Base-by-base conservation (phyloP, 257 asterid genomes). In the Nicotiana tabacum region DNA sequence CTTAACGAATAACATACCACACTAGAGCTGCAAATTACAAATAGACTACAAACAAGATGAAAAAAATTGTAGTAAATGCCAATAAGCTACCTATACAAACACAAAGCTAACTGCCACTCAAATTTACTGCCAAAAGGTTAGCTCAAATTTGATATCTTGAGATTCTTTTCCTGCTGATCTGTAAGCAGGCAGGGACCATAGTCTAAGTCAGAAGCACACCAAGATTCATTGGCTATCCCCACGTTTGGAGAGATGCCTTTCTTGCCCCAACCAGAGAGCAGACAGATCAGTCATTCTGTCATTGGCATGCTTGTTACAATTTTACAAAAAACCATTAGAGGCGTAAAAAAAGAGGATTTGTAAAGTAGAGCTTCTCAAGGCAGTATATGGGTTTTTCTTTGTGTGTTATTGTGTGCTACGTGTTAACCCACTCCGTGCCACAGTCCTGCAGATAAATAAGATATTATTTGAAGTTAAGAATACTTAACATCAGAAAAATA, bases 161-260 rank as follows among this genome's bases (percentile, higher is more conserved):
- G 67, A 80, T 70, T 81, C 70, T 74, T 81, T 88, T 83, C 87
- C 87, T 84, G 86, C 89, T 85, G 85, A 86, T 90, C 76, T 83
- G 92, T 89, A 89, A 86, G 88, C 90, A 74, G 84, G 66, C 65
- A 87, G 69, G 87, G 90, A 84, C 85, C 85, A 80, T 77, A 86
- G 85, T 87, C 94, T 91, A 93, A 87, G 96, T 93, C 95, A 92
- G 97, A 90, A 91, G 92, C 94, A 90, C 84, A 85, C 91, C 92
- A 84, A 85, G 51, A 82, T 48, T 29, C 83, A 83, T 86, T 87
- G 37, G 60, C 39, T 72, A 72, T 46, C 78, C 48, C 78, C 61
- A 6, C 13, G 53, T 77, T 86, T 80, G 10, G 61, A 32, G 53
- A 72, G 16, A 72, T 72, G 37, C 82, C 85, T 89, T 82, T 78